A percentile compares a stretch with the other conserved stretches of the same genome.
Conservation (phyloP, 805 yeast genomes). For the Sungouiozyma ichnusensis region DNA sequence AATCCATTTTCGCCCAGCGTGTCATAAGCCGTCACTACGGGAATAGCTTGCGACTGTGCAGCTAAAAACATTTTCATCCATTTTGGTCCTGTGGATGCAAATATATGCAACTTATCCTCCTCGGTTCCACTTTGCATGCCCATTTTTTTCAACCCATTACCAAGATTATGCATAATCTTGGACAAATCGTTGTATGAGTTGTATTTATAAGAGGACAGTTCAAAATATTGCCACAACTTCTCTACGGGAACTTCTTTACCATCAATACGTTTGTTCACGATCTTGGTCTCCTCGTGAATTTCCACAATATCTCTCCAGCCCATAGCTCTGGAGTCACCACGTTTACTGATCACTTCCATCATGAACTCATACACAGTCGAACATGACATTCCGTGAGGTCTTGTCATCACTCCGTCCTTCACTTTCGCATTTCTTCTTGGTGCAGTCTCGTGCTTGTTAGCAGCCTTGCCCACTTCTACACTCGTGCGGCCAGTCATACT, state of each 20-base stretch:
- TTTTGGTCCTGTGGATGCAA: constrained; percentile 78
- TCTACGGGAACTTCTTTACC: constrained; percentile 65
- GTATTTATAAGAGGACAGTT: constrained; percentile 61
- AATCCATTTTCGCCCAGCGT: constrained; percentile 84
- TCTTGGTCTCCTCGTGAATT: constrained; percentile 64
- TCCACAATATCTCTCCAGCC: constrained; percentile 75
- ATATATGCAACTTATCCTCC: constrained; percentile 60
- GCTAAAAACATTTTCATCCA: constrained; percentile 90
- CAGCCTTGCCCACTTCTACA: constrained; percentile 57
- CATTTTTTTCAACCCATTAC: constrained; percentile 63
- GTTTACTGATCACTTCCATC: constrained; percentile 47
- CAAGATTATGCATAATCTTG: constrained; percentile 40
- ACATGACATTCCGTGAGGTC: constrained; percentile 58
- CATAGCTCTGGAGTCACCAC: constrained; percentile 46
- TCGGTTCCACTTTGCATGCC: constrained; percentile 48
- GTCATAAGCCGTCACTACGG: constrained; percentile 95
- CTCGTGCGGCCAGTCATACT: constrained; percentile 19
- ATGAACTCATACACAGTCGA: constrained; percentile 63
- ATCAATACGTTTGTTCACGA: constrained; percentile 62
- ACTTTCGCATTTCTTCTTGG: constrained; percentile 60
- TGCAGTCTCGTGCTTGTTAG: constrained; percentile 68
- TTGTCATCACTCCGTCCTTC: constrained; percentile 30
- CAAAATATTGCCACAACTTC: constrained; percentile 82
- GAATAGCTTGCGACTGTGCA: constrained; percentile 63
- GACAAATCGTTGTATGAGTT: constrained; percentile 51